Conservation (phyloP, 306 rosid species). For the Vachellia pachyceras region DNA sequence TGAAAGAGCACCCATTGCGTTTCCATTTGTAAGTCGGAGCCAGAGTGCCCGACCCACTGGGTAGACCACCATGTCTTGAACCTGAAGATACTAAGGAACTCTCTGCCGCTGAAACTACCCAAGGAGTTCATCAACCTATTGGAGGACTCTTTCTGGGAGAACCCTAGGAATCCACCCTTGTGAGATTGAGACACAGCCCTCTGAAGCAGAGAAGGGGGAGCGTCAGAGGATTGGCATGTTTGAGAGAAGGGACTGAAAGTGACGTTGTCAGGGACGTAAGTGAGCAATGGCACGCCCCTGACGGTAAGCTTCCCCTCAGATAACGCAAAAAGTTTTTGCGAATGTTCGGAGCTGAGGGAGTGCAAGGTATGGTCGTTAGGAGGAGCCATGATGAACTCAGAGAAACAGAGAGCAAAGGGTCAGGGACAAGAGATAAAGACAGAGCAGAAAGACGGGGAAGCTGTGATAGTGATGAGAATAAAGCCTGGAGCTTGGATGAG, state of each 20-base stretch:
- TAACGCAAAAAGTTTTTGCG: slow-evolving; percentile 47
- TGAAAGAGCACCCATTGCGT: slow-evolving; percentile 87
- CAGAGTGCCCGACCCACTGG: slow-evolving; percentile 85
- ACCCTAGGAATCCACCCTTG: slow-evolving; percentile 85
- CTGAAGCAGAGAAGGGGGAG: slow-evolving; percentile 60
- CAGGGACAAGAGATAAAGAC: neutral
- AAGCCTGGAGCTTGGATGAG: neutral
- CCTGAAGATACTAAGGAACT: slow-evolving; percentile 78
- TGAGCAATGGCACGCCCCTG: slow-evolving; percentile 60
- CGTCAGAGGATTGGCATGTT: slow-evolving; percentile 49
- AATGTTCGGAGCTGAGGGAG: slow-evolving; percentile 16
- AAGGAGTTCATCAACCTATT: slow-evolving; percentile 65
- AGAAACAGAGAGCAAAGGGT: neutral
- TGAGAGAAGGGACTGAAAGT: slow-evolving; percentile 63
- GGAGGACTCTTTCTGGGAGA: slow-evolving; percentile 51
- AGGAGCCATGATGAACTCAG: slow-evolving; percentile 68
- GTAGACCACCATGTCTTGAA: slow-evolving; percentile 99
- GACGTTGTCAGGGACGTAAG: slow-evolving; percentile 71
- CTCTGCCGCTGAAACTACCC: slow-evolving; percentile 62
- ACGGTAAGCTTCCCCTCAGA: slow-evolving; percentile 57
- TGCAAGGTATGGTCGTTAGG: slow-evolving; percentile 48
- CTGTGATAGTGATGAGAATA: neutral
- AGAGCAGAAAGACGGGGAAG: neutral
- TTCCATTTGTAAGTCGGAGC: slow-evolving; percentile 87
- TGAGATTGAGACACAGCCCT: slow-evolving; percentile 53